Conservation (phyloP, 1,284 basidiomycete genomes). For the Pascua guehoae region DNA sequence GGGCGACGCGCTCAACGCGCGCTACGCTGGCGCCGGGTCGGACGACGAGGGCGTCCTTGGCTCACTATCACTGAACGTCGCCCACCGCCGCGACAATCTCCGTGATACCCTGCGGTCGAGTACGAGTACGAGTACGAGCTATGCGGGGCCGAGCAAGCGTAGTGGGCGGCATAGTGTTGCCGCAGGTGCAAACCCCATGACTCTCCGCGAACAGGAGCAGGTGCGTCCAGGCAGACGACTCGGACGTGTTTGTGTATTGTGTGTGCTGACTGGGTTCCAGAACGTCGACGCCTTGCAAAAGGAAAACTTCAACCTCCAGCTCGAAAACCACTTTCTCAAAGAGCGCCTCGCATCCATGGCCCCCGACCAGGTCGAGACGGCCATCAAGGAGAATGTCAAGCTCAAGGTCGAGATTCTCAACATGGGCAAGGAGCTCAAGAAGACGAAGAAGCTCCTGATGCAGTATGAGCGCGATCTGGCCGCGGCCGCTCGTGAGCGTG, state of each 20-base stretch:
- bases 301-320: constrained; percentile 90
- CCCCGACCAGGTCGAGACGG: constrained; percentile 85
- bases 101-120: constrained; percentile 1
- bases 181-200: constrained; percentile 52
- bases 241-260: too few relatives aligned
- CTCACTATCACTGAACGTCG: constrained; percentile 25
- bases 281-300: constrained; percentile 91
- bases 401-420: constrained; percentile 91
- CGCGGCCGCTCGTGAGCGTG: constrained; percentile 56
- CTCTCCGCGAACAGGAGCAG: constrained; percentile 90
- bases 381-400: constrained; percentile 87
- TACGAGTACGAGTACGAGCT: constrained; percentile 13
- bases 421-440: constrained; percentile 86
- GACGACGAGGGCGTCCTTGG: constrained; percentile 23
- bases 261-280: constrained; percentile 50
- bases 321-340: constrained; percentile 88
- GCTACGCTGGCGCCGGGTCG: constrained; percentile 15
- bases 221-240: constrained; percentile 51
- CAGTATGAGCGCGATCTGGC: constrained; percentile 78
- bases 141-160: constrained; percentile 22
- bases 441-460: constrained; percentile 79
- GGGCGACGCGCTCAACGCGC: constrained; percentile 16
- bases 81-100: constrained; percentile 17
- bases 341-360: constrained; percentile 77
- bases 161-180: constrained; percentile 46